Conservation (phyloP, 2,329 filamentous ascomycete genomes). For the Incumbomyces lentus region DNA sequence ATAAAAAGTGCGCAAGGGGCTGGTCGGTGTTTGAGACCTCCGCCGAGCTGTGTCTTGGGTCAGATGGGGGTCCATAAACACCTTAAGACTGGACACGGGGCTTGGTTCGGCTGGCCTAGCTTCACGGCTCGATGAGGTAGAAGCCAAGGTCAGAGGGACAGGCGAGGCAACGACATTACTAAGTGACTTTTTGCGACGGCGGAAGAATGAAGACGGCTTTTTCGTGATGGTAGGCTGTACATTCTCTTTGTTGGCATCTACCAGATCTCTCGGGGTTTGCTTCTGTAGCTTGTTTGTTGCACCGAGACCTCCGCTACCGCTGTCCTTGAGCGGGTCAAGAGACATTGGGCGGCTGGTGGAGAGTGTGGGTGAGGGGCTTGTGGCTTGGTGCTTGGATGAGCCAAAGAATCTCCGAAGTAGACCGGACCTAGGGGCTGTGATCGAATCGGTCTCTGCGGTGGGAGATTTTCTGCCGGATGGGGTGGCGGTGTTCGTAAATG, state of each 20-base stretch:
- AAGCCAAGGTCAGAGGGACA: conserved; percentile 36
- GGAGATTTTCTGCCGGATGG: conserved; percentile 22
- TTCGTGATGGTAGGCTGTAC: conserved; percentile 53
- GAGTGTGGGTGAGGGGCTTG: conserved; percentile 9
- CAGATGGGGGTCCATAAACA: conserved; percentile 81
- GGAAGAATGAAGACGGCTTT: conserved; percentile 90
- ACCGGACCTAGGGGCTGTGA: conserved; percentile 46
- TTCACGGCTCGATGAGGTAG: conserved; percentile 33
- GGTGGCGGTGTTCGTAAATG: conserved; percentile 8
- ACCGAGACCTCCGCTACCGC: conserved; percentile 16
- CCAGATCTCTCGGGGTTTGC: conserved; percentile 23
- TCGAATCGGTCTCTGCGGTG: conserved; percentile 33
- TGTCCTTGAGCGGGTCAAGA: not conserved
- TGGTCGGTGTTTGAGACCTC: conserved; percentile 12
- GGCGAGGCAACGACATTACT: conserved; percentile 53
- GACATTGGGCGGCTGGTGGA: conserved; percentile 9
- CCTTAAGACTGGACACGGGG: conserved; percentile 68
- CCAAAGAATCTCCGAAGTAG: conserved; percentile 94
- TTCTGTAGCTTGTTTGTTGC: conserved; percentile 21
- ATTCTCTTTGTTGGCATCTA: conserved; percentile 25
- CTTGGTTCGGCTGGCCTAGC: conserved; percentile 35
- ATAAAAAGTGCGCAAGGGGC: conserved; percentile 18
- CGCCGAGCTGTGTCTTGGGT: conserved; percentile 22
- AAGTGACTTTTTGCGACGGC: conserved; percentile 82
- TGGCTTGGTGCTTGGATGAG: conserved; percentile 48